Percentiles rank a stretch among this genome's conserved stretches.
phyloP scores from a whole-genome alignment of 371 early-diverging fungal species.

The Coemansia sp. region DNA sequence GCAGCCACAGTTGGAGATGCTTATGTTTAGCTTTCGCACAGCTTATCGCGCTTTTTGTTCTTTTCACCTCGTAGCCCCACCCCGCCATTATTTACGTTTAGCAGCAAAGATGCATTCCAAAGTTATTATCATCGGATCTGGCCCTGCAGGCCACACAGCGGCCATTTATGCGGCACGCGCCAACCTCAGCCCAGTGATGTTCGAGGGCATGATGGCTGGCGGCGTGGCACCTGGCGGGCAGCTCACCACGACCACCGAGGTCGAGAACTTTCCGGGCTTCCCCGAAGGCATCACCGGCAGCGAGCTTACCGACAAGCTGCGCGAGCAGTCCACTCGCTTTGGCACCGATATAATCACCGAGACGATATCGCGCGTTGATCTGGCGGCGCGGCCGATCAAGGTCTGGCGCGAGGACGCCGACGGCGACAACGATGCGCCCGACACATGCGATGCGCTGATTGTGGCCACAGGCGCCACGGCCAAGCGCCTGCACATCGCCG shows the following conservation, averaged over 20 bases:
- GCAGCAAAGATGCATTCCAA: conserved; percentile 42
- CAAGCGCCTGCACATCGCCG: conserved; percentile 79
- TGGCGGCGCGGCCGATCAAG: conserved; percentile 81
- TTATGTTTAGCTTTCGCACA: neutral
- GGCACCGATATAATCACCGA: conserved; percentile 87
- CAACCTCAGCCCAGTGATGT: conserved; percentile 87
- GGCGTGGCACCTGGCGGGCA: conserved; percentile 66
- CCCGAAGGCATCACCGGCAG: conserved; percentile 79
- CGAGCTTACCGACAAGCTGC: conserved; percentile 79
- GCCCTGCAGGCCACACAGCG: conserved; percentile 96
- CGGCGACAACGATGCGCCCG: conserved; percentile 60
- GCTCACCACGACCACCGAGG: conserved; percentile 90
- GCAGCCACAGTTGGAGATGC: neutral
- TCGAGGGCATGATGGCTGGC: conserved; percentile 96
- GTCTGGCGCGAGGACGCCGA: conserved; percentile 86
- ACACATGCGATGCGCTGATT: conserved; percentile 83
- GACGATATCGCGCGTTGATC: conserved; percentile 85
- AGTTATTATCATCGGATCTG: conserved; percentile 77
- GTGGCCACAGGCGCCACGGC: conserved; percentile 99
- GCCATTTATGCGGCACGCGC: conserved; percentile 96
- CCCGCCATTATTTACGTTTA: neutral
- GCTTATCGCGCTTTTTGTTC: neutral
- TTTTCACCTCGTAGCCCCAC: neutral
- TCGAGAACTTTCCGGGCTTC: conserved; percentile 89
- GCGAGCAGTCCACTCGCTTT: conserved; percentile 76